phyloP scores from a whole-genome alignment of 495 filamentous ascomycete genomes.

The Aspergillus bertholletiae region DNA sequence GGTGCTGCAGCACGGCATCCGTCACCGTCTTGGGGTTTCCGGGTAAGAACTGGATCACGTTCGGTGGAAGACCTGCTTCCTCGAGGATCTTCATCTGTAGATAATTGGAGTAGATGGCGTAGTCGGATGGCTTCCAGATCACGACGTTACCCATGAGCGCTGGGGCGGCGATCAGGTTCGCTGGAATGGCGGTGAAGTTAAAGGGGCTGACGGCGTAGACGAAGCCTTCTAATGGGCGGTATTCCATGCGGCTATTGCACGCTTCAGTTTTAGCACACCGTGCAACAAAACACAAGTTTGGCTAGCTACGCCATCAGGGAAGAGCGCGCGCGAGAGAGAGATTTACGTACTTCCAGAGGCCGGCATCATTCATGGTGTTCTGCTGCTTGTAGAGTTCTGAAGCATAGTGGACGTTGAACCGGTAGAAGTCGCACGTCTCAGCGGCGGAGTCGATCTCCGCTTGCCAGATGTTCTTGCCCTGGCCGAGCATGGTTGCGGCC shows the following conservation, averaged over 20 bases:
- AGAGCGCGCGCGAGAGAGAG: no score
- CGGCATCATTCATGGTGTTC: slow-evolving; percentile 68
- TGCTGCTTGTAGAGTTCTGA: slow-evolving; percentile 85
- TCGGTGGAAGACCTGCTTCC: slow-evolving; percentile 75
- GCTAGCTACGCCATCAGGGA: no score
- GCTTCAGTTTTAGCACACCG: no score
- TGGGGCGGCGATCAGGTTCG: slow-evolving; percentile 71
- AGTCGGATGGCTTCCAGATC: slow-evolving; percentile 82
- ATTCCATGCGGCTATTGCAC: slow-evolving; percentile 60
- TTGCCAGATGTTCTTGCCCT: slow-evolving; percentile 96
- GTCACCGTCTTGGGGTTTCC: slow-evolving; percentile 77
- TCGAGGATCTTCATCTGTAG: slow-evolving; percentile 78
- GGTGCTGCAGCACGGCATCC: slow-evolving; percentile 63
- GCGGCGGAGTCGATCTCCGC: slow-evolving; percentile 95
- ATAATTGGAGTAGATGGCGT: slow-evolving; percentile 71
- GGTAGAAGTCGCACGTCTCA: slow-evolving; percentile 85
- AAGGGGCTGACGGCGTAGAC: slow-evolving; percentile 84
- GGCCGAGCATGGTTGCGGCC: slow-evolving; percentile 89
- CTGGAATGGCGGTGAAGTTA: slow-evolving; percentile 86
- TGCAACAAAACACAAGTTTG: no score
- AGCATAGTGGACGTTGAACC: slow-evolving; percentile 82
- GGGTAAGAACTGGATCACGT: slow-evolving; percentile 82
- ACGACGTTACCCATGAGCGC: slow-evolving; percentile 85
- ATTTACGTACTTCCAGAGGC: slow-evolving; percentile 81
- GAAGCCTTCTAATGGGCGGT: slow-evolving; percentile 80